phyloP scores from a whole-genome alignment of 805 yeast species.

The Suhomyces xylopsoci region DNA sequence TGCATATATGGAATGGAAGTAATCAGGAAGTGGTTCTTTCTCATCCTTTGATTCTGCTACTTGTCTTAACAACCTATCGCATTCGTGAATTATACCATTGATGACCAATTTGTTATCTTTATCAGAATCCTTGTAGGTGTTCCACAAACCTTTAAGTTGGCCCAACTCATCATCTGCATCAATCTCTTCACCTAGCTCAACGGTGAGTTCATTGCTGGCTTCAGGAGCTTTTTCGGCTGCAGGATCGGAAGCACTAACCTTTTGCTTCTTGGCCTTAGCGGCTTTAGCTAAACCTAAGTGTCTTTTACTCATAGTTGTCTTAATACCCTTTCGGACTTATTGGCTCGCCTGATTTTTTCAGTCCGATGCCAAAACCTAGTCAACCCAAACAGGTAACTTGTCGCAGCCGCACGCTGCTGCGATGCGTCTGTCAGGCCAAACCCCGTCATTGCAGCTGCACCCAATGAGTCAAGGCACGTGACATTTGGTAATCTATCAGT shows the following conservation, averaged over 20 bases:
- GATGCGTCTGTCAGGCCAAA: not conserved
- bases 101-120: conserved; percentile 62
- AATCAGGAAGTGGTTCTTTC: conserved; percentile 32
- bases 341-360: not conserved
- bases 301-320: conserved; percentile 21
- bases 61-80: conserved; percentile 72
- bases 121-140: conserved; percentile 53
- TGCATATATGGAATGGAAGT: conserved; percentile 73
- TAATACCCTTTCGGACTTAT: not conserved
- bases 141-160: conserved; percentile 72
- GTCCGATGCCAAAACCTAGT: not conserved
- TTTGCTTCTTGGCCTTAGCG: conserved; percentile 25
- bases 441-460: not conserved
- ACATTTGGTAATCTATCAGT: conserved; percentile 12
- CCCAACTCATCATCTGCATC: conserved; percentile 78
- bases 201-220: conserved; percentile 34
- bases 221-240: conserved; percentile 10
- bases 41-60: conserved; percentile 10
- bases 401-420: not conserved
- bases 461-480: conserved; percentile 12
- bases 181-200: conserved; percentile 66
- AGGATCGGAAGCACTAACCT: conserved; percentile 6
- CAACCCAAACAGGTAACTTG: not conserved
- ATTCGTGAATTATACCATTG: conserved; percentile 89
- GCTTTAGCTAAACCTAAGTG: conserved; percentile 40